phyloP scores from a whole-genome alignment of 2,329 filamentous ascomycete genomes.

The Neonectria ditissima region DNA sequence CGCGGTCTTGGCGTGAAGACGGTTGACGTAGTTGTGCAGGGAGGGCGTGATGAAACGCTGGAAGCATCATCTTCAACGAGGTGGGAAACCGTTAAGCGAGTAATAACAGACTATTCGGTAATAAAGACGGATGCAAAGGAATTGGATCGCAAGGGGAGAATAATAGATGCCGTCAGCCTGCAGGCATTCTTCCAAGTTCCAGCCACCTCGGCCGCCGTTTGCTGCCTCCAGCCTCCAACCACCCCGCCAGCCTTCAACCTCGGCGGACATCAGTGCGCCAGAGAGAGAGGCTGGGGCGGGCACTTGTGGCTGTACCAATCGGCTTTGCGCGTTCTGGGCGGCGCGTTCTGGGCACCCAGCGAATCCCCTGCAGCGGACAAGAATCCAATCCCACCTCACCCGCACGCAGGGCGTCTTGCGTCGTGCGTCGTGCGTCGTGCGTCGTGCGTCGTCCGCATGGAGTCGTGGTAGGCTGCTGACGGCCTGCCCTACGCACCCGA shows the following conservation, averaged over 20 bases:
- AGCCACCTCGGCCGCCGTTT: constrained; percentile 12
- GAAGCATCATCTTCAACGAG: background rate
- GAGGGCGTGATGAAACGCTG: no score
- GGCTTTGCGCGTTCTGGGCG: background rate
- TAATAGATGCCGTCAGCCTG: constrained; percentile 12
- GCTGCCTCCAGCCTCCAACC: constrained; percentile 12
- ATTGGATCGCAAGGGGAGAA: background rate
- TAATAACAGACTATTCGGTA: background rate
- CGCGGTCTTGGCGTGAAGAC: constrained; percentile 1
- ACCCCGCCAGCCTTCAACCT: constrained; percentile 22
- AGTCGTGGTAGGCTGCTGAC: background rate
- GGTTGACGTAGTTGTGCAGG: constrained; percentile 5
- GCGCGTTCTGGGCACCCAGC: background rate
- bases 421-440: background rate
- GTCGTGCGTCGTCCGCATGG: background rate
- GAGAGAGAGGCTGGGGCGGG: constrained; percentile 13
- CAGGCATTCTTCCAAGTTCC: constrained; percentile 15
- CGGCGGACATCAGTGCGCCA: background rate
- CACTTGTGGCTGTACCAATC: background rate
- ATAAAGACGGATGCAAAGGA: background rate
- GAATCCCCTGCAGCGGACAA: background rate
- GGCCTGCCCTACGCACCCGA: background rate
- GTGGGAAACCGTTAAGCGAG: background rate
- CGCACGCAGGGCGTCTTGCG: background rate
- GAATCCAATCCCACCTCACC: background rate